Base-by-base conservation (phyloP, 495 filamentous ascomycete species). In the Penicillium maclennaniae region DNA sequence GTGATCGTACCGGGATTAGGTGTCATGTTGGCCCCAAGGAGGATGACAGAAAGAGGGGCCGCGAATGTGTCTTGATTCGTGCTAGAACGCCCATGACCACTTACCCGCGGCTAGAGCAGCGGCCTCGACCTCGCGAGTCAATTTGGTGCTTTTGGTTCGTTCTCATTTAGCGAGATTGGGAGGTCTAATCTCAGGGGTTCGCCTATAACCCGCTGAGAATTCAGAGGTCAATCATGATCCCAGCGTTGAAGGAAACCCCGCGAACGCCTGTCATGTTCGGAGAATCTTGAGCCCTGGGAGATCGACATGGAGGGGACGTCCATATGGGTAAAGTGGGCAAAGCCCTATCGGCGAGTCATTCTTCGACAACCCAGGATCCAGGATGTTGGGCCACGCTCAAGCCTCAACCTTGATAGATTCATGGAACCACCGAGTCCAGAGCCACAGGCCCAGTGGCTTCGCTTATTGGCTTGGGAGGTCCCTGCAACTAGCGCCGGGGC, bases 141-240 rank as follows among this genome's bases (percentile, higher is more conserved):
- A 44, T 52, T 48, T 28, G 40, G 55, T 62, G 54, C 51, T 55
- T 53, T 51, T 37, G 21, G 26, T 43, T 25, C 44, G 37, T 23
- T 37, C 28, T 38, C 27, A 45, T 44, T 47, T 37, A 38, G 31
- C 16, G 7, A 56, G 43, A 54, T 46, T 53, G 36, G 48, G 58
- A 41, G 45, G 63, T 61, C 60, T 59, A 60, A 66, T 59, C 60
- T 63, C 63, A 66, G 60, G 63, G 62, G 59, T 48, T 48, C 34
- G 20, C 3, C 37, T 21, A 34, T 21, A 26, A 26, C 9, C 19
- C 51, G 49, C 45, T 58, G 49, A 58, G 38, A n/a, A 40, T n/a
- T 16, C 15, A 46, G 20, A 44, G 25, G 19, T 19, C 39, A 19
- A 44, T 9, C 20, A 15, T 6, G 21, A 44, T 47, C 41, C 43